Base-by-base conservation (phyloP, 2,329 filamentous ascomycete species). In the Exophiala xenobiotica region DNA sequence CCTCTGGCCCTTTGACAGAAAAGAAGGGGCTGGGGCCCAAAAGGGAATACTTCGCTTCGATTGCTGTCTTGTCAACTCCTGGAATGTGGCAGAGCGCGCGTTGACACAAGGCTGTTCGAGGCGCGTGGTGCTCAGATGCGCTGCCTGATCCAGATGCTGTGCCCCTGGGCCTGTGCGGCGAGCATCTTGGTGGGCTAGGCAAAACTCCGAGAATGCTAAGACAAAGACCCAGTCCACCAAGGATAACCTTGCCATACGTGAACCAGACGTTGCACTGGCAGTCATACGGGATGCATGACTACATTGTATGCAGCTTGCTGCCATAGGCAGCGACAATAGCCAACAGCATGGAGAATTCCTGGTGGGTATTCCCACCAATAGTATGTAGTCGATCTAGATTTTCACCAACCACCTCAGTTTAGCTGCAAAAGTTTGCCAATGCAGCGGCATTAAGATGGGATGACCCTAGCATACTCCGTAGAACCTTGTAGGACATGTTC, bases 21-120 rank as follows among this genome's bases (percentile, higher is more conserved):
- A 39, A 22, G 23, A 49, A 51, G 51, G 48, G 48, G 48, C 40
- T 51, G 42, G 22, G 23, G 12, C 44, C 49, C 45, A 46, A 49
- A 47, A 29, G 44, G 47, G 39, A 24, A 49, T 43, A 38, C 38
- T 22, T 44, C 27, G 39, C 19, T 11, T 27, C 11, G n/a, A 47
- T 24, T 35, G 29, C 40, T 49, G 18, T 49, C 44, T 27, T 26
- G 44, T 44, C 49, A 53, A 26, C 46, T 44, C 40, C 43, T 56
- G 46, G 49, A 44, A 50, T 50, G 49, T 35, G 49, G 39, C 47
- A 40, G 20, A 16, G 26, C 31, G 29, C 31, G 20, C 29, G 35
- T 45, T 9, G n/a, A 37, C 40, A 47, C 12, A 51, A 39, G 26
- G 31, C 19, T 41, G 48, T 48, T 46, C 48, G 22, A 48, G 31